A percentile compares a stretch with the other conserved stretches of the same genome.
Evolutionary conservation across 2,329 filamentous ascomycete species (phyloP).

Genomic region (Fusarium sp.): DNA sequence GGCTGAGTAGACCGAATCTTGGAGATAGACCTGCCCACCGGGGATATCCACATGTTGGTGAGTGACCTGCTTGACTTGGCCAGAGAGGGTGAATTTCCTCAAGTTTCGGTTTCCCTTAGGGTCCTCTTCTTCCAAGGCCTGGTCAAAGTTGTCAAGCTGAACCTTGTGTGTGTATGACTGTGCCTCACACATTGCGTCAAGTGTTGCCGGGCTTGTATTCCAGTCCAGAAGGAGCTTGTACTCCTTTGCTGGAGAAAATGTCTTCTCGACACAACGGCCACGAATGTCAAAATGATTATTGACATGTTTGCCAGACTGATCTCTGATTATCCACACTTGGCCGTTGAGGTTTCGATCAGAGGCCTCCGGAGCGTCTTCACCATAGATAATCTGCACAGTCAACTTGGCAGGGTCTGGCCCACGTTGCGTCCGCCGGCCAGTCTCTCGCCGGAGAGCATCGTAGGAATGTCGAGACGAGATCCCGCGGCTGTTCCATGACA

Average conservation of each 20-base stretch:
- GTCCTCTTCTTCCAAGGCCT: not conserved
- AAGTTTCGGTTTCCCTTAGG: not conserved
- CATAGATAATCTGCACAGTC: not conserved
- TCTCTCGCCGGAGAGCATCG: not conserved
- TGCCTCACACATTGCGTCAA: not conserved
- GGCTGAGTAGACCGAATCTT: not conserved
- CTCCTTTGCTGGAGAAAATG: not conserved
- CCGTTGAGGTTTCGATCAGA: not conserved
- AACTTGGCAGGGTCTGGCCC: not conserved
- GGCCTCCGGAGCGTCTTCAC: not conserved
- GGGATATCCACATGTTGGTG: not conserved
- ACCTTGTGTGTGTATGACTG: not conserved
- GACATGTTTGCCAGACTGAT: not conserved
- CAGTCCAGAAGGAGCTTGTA: not conserved
- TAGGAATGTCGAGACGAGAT: not conserved
- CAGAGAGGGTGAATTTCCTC: not conserved
- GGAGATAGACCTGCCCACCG: not conserved
- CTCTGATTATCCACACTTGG: not conserved
- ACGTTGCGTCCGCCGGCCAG: accelerated
- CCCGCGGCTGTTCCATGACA: not conserved
- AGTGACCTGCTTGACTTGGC: not conserved
- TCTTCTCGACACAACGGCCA: not conserved
- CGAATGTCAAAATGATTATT: not conserved
- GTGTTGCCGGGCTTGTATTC: not conserved
- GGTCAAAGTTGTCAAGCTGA: not conserved